A percentile compares a stretch with the other conserved stretches of the same genome.
These are phyloP conservation scores for Aspergillus tubingensis DNA, from an alignment of 2,329 filamentous ascomycete genomes.

Conservation along the genomic window DNA sequence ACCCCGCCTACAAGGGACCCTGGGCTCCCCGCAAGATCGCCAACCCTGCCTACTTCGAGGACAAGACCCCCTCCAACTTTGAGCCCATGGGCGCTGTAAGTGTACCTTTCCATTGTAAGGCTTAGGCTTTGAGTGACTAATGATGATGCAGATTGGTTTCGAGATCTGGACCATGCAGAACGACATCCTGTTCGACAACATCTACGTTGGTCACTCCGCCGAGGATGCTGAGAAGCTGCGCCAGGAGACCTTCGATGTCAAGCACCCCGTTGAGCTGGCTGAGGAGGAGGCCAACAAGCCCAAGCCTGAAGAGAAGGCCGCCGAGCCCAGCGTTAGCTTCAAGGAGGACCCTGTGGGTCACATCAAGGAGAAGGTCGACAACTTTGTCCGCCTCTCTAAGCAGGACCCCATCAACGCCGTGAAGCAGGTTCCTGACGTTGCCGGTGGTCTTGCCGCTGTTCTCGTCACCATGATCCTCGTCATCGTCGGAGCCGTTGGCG, in stretches of 20 bases:
- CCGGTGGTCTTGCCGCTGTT: conserved; percentile 73
- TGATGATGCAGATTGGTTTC: conserved; percentile 74
- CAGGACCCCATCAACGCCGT: conserved; percentile 79
- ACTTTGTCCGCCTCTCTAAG: conserved; percentile 84
- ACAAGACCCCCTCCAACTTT: conserved; percentile 94
- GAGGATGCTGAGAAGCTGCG: conserved; percentile 89
- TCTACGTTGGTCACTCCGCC: conserved; percentile 97
- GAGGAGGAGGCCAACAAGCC: conserved; percentile 78
- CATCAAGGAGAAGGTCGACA: conserved; percentile 87
- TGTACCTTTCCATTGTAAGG: conserved; percentile 31
- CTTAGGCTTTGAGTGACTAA: conserved; percentile 3
- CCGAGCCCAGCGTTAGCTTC: conserved; percentile 76
- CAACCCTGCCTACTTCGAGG: conserved; percentile 96
- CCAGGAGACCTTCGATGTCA: conserved; percentile 85
- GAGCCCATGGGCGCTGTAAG: conserved; percentile 96
- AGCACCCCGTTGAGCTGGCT: conserved; percentile 79
- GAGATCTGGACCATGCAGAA: conserved; percentile 99
- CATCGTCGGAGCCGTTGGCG: conserved; percentile 65
- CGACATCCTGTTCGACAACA: conserved; percentile 98
- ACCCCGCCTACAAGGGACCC: conserved; percentile 94
- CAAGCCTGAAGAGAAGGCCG: conserved; percentile 71
- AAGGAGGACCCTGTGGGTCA: conserved; percentile 84
- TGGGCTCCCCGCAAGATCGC: conserved; percentile 95
- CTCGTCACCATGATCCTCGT: conserved; percentile 70
- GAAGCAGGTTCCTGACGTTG: conserved; percentile 89